Conservation (phyloP, 306 rosid genomes). For the Canavalia ensiformis region DNA sequence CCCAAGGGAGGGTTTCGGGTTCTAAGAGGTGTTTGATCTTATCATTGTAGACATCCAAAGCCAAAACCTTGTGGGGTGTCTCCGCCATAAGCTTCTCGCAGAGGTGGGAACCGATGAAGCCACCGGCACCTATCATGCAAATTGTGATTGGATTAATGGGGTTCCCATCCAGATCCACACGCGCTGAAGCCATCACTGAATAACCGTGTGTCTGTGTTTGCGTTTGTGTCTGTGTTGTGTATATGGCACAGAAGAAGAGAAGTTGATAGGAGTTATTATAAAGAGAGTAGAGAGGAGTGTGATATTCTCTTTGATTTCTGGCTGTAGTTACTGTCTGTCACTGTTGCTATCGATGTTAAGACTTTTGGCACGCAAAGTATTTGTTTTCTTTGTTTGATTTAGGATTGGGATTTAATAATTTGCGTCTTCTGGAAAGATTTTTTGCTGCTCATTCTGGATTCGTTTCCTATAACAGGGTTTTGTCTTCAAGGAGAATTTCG, state of each 20-base stretch:
- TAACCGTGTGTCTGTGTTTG: not conserved
- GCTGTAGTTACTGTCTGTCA: not conserved
- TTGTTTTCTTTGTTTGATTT: not conserved
- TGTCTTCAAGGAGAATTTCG: not conserved
- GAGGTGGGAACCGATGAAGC: constrained; percentile 94
- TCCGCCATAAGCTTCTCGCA: constrained; percentile 85
- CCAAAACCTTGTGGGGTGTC: constrained; percentile 85
- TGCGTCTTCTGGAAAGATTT: constrained; percentile 1
- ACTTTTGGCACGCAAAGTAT: constrained; percentile 18
- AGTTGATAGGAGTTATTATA: not conserved
- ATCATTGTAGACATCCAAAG: constrained; percentile 86
- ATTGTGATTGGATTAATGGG: constrained; percentile 81
- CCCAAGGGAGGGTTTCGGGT: constrained; percentile 72
- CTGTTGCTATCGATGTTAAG: not conserved
- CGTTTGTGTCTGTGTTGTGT: not conserved
- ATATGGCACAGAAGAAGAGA: not conserved
- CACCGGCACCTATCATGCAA: constrained; percentile 97
- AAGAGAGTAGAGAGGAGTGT: no score
- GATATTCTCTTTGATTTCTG: not conserved
- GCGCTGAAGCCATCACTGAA: constrained; percentile 57
- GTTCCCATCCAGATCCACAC: constrained; percentile 85
- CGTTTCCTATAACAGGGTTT: not conserved
- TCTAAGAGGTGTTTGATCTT: constrained; percentile 90
- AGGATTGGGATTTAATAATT: no score
- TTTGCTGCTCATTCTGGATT: not conserved